Conservation (phyloP, 2,329 filamentous ascomycete genomes). For the Lomentospora prolificans region DNA sequence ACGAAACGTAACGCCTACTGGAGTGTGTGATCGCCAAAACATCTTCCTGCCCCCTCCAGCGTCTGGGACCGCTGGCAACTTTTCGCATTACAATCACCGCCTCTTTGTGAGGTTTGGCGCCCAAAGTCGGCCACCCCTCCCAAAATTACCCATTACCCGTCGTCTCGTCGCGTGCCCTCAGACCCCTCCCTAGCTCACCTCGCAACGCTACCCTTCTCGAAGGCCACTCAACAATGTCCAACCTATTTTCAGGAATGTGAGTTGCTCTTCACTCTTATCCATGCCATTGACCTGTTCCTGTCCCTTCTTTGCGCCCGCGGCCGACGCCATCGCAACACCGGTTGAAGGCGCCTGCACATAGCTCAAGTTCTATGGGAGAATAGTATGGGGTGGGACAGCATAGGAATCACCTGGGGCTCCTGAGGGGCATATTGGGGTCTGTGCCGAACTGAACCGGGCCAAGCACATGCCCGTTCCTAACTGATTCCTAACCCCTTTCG, state of each 20-base stretch:
- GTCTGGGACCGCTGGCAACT: not conserved
- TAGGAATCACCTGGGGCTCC: not conserved
- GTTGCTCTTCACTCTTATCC: constrained; percentile 20
- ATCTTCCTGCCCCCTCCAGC: not conserved
- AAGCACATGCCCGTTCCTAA: not conserved
- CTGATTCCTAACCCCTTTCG: not conserved
- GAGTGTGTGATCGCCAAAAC: constrained; percentile 10
- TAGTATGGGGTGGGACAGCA: not conserved
- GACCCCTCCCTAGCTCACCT: not conserved
- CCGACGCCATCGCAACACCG: not conserved
- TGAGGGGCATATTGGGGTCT: not conserved
- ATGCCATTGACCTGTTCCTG: not conserved
- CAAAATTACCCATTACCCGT: not conserved
- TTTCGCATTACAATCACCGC: constrained; percentile 5
- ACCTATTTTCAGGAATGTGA: constrained; percentile 54
- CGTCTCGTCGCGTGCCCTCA: not conserved
- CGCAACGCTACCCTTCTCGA: constrained; percentile 12
- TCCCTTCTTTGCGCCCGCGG: not conserved
- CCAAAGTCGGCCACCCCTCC: constrained; percentile 2
- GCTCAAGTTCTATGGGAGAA: not conserved
- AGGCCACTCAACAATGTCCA: constrained; percentile 38
- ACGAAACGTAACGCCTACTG: constrained; percentile 3
- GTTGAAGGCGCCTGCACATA: not conserved
- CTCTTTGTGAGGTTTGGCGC: constrained; percentile 8
- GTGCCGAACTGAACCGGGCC: not conserved